phyloP scores from a whole-genome alignment of 495 filamentous ascomycete genomes.

The Penicillium longicatenatum region DNA sequence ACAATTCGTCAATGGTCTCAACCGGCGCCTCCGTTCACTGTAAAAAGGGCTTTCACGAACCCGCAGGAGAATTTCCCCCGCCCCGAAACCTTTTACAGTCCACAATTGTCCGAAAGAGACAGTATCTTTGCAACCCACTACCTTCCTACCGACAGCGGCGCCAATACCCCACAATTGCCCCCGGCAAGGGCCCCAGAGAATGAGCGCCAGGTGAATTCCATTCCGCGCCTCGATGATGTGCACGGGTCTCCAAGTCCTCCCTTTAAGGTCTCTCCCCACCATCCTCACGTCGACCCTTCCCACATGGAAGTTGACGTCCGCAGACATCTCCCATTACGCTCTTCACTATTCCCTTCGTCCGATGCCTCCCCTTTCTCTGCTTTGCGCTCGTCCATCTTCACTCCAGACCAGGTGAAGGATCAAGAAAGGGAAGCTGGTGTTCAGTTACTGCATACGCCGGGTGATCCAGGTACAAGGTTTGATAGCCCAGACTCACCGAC shows the following conservation, averaged over 20 bases:
- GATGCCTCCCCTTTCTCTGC: constrained; percentile 29
- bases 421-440: constrained; percentile 17
- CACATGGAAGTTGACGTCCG: constrained; percentile 50
- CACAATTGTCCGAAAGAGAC: constrained; percentile 62
- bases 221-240: constrained; percentile 35
- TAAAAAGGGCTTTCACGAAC: constrained; percentile 41
- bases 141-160: constrained; percentile 49
- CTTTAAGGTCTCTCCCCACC: constrained; percentile 41
- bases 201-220: constrained; percentile 34
- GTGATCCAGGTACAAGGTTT: constrained; percentile 28
- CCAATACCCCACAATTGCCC: constrained; percentile 51
- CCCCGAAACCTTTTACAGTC: constrained; percentile 36
- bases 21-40: constrained; percentile 30
- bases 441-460: constrained; percentile 23
- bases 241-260: constrained; percentile 36
- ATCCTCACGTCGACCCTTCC: constrained; percentile 36
- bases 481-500: constrained; percentile 21
- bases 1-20: constrained; percentile 41
- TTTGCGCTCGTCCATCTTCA: constrained; percentile 33
- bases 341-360: constrained; percentile 34
- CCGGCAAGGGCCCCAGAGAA: constrained; percentile 37
- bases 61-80: constrained; percentile 32
- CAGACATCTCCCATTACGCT: constrained; percentile 39
- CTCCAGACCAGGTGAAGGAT: constrained; percentile 28
- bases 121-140: constrained; percentile 67